phyloP scores from a whole-genome alignment of 2,329 filamentous ascomycete genomes.

The Cercospora nicotianae region DNA sequence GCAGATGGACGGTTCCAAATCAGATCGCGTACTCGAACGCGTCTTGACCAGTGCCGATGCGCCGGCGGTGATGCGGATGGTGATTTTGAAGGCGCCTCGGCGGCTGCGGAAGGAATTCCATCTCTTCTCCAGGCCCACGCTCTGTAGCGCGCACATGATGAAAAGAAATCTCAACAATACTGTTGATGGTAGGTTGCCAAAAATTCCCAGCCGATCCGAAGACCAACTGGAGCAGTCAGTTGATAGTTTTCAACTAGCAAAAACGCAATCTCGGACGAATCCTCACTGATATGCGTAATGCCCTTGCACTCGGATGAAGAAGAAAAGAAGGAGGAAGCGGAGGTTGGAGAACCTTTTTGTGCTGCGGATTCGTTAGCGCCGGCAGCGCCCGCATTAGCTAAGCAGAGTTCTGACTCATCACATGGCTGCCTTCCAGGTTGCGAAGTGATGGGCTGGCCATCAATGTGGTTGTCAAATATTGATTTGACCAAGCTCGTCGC shows the following conservation, averaged over 20 bases:
- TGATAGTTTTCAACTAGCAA: conserved; percentile 89
- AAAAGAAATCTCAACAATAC: too few relatives aligned
- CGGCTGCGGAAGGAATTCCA: too few relatives aligned
- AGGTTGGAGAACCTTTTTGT: neutral
- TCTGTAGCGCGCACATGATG: too few relatives aligned
- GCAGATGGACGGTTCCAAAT: too few relatives aligned
- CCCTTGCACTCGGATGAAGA: conserved; percentile 52
- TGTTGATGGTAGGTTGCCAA: conserved; percentile 50
- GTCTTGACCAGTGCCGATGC: too few relatives aligned
- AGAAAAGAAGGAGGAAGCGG: conserved; percentile 1
- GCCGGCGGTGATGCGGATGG: too few relatives aligned
- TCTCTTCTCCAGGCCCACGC: too few relatives aligned
- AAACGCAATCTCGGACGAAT: conserved; percentile 83
- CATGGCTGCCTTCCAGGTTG: neutral
- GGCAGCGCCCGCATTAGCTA: neutral
- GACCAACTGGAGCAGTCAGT: conserved; percentile 72
- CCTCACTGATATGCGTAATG: conserved; percentile 82
- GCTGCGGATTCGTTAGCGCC: neutral
- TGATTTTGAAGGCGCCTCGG: too few relatives aligned
- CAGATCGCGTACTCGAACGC: too few relatives aligned
- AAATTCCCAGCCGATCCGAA: conserved; percentile 75
- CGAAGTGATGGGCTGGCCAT: neutral
- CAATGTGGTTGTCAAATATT: neutral
- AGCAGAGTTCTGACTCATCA: neutral
- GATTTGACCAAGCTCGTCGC: neutral